Percentiles rank a stretch among this genome's conserved stretches.
Conservation (phyloP, 176 grass and related monocot species). For the Tillandsia leiboldiana region DNA sequence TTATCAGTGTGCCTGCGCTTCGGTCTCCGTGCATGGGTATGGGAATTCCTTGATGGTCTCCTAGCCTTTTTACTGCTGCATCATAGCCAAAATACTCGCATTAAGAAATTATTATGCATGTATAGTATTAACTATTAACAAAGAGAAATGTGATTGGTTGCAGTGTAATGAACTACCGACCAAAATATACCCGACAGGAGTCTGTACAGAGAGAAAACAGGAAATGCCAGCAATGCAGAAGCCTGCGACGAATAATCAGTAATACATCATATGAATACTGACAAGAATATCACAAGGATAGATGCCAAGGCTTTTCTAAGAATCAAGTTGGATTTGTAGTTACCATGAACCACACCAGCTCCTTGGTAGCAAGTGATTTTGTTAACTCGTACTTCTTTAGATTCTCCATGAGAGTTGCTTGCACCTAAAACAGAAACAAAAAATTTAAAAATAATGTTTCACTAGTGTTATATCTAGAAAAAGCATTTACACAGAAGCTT, state of each 20-base stretch:
- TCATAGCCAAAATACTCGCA: conserved; percentile 10
- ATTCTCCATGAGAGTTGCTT: conserved; percentile 59
- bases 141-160: conserved; percentile 16
- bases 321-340: neutral
- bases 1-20: conserved; percentile 69
- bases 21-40: conserved; percentile 42
- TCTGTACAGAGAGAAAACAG: conserved; percentile 47
- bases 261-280: conserved; percentile 19
- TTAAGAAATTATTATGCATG: conserved; percentile 14
- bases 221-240: conserved; percentile 55
- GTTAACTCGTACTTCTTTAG: conserved; percentile 58
- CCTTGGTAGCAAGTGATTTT: conserved; percentile 65
- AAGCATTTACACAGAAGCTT: neutral
- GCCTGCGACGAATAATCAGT: conserved; percentile 37
- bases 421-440: conserved; percentile 46
- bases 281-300: neutral
- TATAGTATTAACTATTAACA: conserved; percentile 7
- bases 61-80: conserved; percentile 53
- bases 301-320: neutral
- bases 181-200: conserved; percentile 47
- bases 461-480: neutral
- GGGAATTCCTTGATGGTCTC: conserved; percentile 28
- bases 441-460: conserved; percentile 2
- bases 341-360: conserved; percentile 91
- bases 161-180: conserved; percentile 32